A percentile compares a stretch with the other conserved stretches of the same genome.
Conservation (phyloP, 2,329 filamentous ascomycete species). For the Talaromyces marneffei region DNA sequence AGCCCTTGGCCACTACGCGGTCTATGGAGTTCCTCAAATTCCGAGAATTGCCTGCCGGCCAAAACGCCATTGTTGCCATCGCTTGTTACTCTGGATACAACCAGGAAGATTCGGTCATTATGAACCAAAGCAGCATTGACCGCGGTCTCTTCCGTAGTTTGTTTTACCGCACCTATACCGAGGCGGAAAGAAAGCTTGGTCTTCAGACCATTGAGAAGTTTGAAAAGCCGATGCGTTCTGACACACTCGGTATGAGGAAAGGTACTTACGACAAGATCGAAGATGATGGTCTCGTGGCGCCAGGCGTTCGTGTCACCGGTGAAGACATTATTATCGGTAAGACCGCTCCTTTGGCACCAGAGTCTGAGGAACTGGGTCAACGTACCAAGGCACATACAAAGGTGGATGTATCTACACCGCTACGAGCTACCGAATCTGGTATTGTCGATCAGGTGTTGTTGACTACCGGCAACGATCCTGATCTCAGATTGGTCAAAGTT, state of each 20-base stretch:
- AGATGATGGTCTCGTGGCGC: constrained; percentile 89
- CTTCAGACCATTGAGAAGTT: constrained; percentile 90
- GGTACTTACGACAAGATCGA: constrained; percentile 97
- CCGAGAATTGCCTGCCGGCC: constrained; percentile 90
- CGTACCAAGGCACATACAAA: constrained; percentile 85
- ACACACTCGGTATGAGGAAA: constrained; percentile 88
- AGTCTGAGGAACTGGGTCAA: constrained; percentile 89
- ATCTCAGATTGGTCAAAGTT: constrained; percentile 93
- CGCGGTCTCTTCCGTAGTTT: constrained; percentile 94
- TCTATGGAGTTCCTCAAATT: constrained; percentile 99
- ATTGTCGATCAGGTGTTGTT: constrained; percentile 91
- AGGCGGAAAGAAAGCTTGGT: constrained; percentile 93
- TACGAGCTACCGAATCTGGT: constrained; percentile 92
- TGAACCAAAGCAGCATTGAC: constrained; percentile 99
- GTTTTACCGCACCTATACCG: constrained; percentile 96
- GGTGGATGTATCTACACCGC: constrained; percentile 88
- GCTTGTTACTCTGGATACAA: constrained; percentile 98
- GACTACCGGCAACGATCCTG: constrained; percentile 82
- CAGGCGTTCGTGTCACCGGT: constrained; percentile 88
- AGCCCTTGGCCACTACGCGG: constrained; percentile 88
- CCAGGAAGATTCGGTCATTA: constrained; percentile 99
- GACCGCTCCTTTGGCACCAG: constrained; percentile 87
- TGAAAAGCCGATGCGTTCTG: constrained; percentile 84
- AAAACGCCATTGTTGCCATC: constrained; percentile 98
- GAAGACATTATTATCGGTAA: constrained; percentile 99